Base-by-base conservation (phyloP, 208 protist species). In the Crithidia brevicula region DNA sequence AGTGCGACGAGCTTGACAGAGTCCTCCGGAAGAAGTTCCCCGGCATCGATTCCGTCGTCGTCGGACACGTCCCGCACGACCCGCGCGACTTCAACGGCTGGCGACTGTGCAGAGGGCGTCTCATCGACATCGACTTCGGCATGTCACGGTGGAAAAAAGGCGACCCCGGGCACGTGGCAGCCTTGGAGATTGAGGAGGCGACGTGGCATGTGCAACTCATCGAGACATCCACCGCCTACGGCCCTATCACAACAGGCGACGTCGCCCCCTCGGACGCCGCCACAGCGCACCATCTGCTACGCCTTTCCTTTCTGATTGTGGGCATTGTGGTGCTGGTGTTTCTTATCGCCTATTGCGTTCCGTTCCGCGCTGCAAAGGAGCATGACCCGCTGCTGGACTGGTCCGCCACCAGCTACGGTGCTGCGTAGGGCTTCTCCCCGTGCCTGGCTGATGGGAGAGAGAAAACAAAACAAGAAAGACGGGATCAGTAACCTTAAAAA, bases 41-140 rank as follows among this genome's bases (percentile, higher is more conserved):
- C 4, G 86, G 83, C 52, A 92, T 94, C 69, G 79, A 86, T 51
- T 85, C 79, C 16, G 88, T 97, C 9, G 89, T 97, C 33, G 91
- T 97, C 27, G 93, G 91, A 53, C 90, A 97, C 64, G 91, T 95
- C 18, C 89, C 93, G 16, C 86, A 95, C 76, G 71, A 93, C 74
- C 71, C 83, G 11, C 59, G 79, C 16, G 86, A 94, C 68, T 95
- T 96, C 62, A 75, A 77, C 30, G 83, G 85, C 71, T 96, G 88
- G 87, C 71, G 83, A 25, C 72, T 93, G 15, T 97, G 91, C 68
- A 72, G 62, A 16, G 88, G 89, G 20, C 67, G 72, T 8, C 79
- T 97, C 22, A 86, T 93, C 54, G 88, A 88, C 59, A 89, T 97
- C 49, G 93, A 97, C 70, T 94, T 97, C 80, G 89, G 88, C 47